Evolutionary conservation across 2,329 filamentous ascomycete genomes (phyloP).

Genomic region (Colletotrichum agaves): DNA sequence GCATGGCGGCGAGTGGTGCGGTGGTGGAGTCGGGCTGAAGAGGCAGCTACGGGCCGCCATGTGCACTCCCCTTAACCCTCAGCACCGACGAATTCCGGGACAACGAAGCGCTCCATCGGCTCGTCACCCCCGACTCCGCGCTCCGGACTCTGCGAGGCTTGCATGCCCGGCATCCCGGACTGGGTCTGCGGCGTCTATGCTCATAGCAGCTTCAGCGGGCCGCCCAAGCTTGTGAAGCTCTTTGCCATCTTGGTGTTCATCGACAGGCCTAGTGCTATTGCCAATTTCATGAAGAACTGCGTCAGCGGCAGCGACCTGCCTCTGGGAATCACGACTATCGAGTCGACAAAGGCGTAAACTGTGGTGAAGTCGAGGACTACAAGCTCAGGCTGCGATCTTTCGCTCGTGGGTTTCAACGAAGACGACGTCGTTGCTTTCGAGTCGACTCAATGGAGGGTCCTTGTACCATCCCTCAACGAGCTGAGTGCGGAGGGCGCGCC

Average conservation of each 20-base stretch:
- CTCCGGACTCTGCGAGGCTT: neutral
- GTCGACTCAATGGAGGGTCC: conserved; percentile 8
- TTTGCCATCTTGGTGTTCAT: conserved; percentile 11
- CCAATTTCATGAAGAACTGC: neutral
- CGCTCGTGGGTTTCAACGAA: neutral
- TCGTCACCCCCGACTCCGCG: neutral
- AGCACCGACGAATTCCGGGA: neutral
- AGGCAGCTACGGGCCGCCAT: neutral
- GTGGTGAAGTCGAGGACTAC: neutral
- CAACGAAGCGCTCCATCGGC: neutral
- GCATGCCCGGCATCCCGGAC: neutral
- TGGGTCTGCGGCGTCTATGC: neutral
- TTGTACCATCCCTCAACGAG: neutral
- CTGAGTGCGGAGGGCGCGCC: neutral
- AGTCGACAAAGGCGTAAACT: neutral
- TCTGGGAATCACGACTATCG: neutral
- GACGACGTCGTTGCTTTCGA: neutral
- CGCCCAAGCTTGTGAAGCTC: neutral
- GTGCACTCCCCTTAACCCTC: neutral
- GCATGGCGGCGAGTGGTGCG: too few relatives aligned
- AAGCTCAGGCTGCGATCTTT: neutral
- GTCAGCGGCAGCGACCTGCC: neutral
- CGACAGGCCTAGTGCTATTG: neutral
- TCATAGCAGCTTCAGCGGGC: neutral
- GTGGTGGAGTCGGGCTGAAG: neutral